Evolutionary conservation across 2,329 filamentous ascomycete genomes (phyloP), one percentile per base, ranked within the genome.

Genomic region (Calonectria pseudoturangicola): DNA sequence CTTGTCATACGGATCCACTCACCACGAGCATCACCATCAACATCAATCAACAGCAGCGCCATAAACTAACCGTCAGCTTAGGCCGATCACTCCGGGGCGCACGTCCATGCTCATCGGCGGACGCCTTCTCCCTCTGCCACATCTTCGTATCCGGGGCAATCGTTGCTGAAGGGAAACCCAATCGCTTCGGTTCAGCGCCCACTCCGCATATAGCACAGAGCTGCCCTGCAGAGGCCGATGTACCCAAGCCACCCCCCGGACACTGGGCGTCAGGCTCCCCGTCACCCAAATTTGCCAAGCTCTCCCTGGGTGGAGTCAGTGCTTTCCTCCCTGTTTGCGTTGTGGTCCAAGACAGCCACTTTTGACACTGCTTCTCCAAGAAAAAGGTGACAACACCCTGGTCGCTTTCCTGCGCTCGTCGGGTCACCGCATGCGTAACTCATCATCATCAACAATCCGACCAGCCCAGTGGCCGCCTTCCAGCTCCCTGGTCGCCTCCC

Each of bases 261-360:
- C 62, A 64, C 63, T 68, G 71, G 41, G 65, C 39, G 71, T 62
- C 66, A 63, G 62, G 60, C 66, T 68, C 73, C 68, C 65, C 60
- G 66, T 74, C 73, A 41, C 60, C 50, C 72, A 72, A 68, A 68
- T 70, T 69, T 71, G 62, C 74, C 54, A 74, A 70, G 60, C 39
- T 66, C 62, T 70, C 39, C 67, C 67, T 56, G 60, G 41, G 71
- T 73, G 71, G 71, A 58, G 67, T 63, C 63, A 39, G 45, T 25
- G 21, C 45, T 70, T 41, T n/a, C 27, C 41, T 66, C 50, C 50
- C 66, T 66, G 51, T 28, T 48, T 56, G 65, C 54, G 47, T 27
- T 47, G 48, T 56, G 33, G 27, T 30, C 64, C 36, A 56, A 54
- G 64, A 66, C 48, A 28, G 56, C 39, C 58, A 25, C 9, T 25